phyloP scores from a whole-genome alignment of 371 early-diverging fungal species.

The Haplosporangium sp. region DNA sequence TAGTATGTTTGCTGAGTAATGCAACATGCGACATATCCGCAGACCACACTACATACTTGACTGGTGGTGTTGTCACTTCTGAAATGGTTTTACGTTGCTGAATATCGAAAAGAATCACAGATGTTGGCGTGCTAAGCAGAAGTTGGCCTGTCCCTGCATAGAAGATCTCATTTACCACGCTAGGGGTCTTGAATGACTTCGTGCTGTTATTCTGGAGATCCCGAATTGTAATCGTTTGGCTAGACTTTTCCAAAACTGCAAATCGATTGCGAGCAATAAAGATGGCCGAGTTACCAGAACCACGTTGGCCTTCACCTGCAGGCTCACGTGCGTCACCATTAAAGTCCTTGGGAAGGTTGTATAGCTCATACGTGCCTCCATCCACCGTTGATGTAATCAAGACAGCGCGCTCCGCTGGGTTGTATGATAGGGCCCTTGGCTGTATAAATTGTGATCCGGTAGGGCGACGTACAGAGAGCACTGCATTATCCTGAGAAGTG shows the following conservation, averaged over 20 bases:
- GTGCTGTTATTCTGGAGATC: slow-evolving; percentile 88
- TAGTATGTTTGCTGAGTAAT: slow-evolving; percentile 92
- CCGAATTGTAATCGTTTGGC: slow-evolving; percentile 80
- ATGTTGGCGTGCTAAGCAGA: slow-evolving; percentile 83
- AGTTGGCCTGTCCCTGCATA: slow-evolving; percentile 85
- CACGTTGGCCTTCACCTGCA: slow-evolving; percentile 77
- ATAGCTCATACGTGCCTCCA: slow-evolving; percentile 90
- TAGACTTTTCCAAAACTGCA: slow-evolving; percentile 90
- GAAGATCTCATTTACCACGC: slow-evolving; percentile 35
- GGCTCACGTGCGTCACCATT: slow-evolving; percentile 75
- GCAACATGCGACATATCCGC: slow-evolving; percentile 89
- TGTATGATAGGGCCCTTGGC: slow-evolving; percentile 89
- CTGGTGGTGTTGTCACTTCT: slow-evolving; percentile 82
- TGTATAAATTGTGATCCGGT: slow-evolving; percentile 74
- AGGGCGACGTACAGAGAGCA: slow-evolving; percentile 76
- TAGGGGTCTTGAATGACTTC: slow-evolving; percentile 88
- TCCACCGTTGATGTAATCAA: slow-evolving; percentile 86
- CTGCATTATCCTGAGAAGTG: slow-evolving; percentile 78
- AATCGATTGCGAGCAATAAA: slow-evolving; percentile 96
- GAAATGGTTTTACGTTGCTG: slow-evolving; percentile 81
- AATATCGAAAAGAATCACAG: slow-evolving; percentile 90
- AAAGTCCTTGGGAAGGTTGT: slow-evolving; percentile 80
- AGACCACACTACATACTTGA: slow-evolving; percentile 94
- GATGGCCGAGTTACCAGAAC: slow-evolving; percentile 84
- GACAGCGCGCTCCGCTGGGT: slow-evolving; percentile 92